phyloP scores from a whole-genome alignment of 2,329 filamentous ascomycete genomes.

The Diplodia corticola region DNA sequence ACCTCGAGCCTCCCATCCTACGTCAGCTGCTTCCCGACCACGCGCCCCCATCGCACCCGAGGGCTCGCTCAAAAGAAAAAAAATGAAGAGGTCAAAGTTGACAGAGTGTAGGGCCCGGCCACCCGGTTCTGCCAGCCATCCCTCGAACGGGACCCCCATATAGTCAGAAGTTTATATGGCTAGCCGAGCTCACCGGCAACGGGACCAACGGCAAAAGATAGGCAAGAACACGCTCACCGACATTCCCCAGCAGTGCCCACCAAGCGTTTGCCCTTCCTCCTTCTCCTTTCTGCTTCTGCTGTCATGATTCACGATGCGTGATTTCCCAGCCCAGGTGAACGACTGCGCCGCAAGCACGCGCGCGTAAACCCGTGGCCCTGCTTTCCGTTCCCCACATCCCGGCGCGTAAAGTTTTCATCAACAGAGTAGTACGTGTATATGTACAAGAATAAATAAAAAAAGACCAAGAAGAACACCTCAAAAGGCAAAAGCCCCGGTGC shows the following conservation, averaged over 20 bases:
- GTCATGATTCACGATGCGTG: not conserved
- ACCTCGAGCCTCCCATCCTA: not conserved
- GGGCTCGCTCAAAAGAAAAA: not conserved
- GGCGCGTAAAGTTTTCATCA: not conserved
- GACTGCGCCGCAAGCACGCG: not conserved
- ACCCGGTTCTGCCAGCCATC: not conserved
- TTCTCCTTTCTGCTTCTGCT: not conserved
- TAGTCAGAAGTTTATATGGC: not conserved
- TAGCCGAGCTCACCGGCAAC: not conserved
- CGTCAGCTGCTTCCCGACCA: not conserved
- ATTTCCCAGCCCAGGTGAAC: not conserved
- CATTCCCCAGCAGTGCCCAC: not conserved
- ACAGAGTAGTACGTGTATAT: not conserved
- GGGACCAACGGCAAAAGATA: not conserved
- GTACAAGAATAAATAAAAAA: too few species aligned
- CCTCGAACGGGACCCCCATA: not conserved
- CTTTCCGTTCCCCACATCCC: not conserved
- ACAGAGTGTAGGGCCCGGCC: not conserved
- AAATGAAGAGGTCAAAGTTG: not conserved
- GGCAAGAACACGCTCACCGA: not conserved
- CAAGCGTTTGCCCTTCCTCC: not conserved
- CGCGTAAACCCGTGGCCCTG: not conserved
- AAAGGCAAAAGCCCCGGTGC: not conserved
- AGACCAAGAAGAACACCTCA: too few species aligned
- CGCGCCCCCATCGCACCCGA: not conserved